Percentiles rank a stretch among this genome's conserved stretches.
These are phyloP conservation scores for Neurospora sp. DNA, from an alignment of 495 filamentous ascomycete species.

Conservation along the genomic window DNA sequence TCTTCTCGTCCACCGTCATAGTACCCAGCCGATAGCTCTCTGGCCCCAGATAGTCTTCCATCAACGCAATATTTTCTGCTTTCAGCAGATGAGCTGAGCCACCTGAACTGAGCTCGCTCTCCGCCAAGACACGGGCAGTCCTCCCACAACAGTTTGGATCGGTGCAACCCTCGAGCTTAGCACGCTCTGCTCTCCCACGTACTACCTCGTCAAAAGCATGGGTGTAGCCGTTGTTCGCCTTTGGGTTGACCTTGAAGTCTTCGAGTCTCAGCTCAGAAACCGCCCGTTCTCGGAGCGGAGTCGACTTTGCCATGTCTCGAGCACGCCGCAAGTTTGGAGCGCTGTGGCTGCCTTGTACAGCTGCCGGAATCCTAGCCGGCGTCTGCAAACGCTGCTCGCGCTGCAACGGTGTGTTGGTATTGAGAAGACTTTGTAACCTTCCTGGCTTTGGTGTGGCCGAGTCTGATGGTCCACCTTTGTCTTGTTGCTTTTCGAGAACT, in stretches of 20 bases:
- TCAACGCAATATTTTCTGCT: slow-evolving; percentile 40
- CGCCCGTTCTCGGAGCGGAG: slow-evolving; percentile 40
- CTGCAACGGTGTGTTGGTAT: background rate
- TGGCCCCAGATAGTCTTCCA: slow-evolving; percentile 60
- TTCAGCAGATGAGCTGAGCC: slow-evolving; percentile 18
- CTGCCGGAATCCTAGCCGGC: background rate
- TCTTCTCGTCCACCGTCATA: slow-evolving; percentile 42
- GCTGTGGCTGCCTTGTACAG: background rate
- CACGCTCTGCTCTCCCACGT: slow-evolving; percentile 61
- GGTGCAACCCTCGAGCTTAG: slow-evolving; percentile 69
- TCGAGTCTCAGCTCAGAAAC: slow-evolving; percentile 41
- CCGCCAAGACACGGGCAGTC: slow-evolving; percentile 55
- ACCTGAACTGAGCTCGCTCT: slow-evolving; percentile 28
- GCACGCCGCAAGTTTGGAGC: background rate
- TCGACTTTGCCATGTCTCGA: slow-evolving; percentile 20
- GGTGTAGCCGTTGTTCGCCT: slow-evolving; percentile 57
- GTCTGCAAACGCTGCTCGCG: background rate
- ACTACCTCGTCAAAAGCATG: slow-evolving; percentile 70
- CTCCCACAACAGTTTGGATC: slow-evolving; percentile 67
- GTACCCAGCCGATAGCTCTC: slow-evolving; percentile 34
- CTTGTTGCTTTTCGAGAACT: background rate
- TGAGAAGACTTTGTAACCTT: slow-evolving; percentile 9
- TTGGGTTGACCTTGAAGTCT: slow-evolving; percentile 81
- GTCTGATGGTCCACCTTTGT: background rate
- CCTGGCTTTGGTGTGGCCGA: background rate